Evolutionary conservation across 2,329 filamentous ascomycete species (phyloP), one percentile per base, ranked within the genome.

Genomic region (Waltergamsia citrina): DNA sequence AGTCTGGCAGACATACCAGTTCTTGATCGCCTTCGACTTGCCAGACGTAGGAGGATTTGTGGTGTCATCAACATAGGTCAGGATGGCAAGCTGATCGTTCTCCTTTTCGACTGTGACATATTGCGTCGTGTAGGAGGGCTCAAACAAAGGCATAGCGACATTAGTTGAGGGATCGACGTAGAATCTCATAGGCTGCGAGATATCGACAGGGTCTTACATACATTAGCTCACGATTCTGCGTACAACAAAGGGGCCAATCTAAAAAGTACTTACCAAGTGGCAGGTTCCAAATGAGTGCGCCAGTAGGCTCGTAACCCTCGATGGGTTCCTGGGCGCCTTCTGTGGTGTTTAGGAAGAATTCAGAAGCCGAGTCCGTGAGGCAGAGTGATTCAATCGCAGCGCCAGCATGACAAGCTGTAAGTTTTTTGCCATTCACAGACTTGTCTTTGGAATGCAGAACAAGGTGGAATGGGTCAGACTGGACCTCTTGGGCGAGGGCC

Each of bases 391-490:
- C 41, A 18, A 45, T 43, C 22, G 38, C 43, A 15, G 45, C 43
- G 14, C 45, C 45, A 14, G 29, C 28, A 29, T 48, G 45, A 31
- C 45, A 48, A 9, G 41, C 24, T 9, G 29, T 15, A 20, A 48
- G 22, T 14, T 30, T 17, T 16, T 34, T 25, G 29, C 40, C 42
- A 25, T 48, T 22, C 33, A 46, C 33, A 4, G 32, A 24, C 33
- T 39, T 35, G 35, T 41, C 33, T 11, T 30, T 21, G 11, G 42
- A 41, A 29, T 29, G 19, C 24, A 46, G 15, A 27, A 40, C 23
- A n/a, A 46, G 32, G 19, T 43, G 36, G 40, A 48, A 46, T 15
- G 45, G 42, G 35, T 38, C 37, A 19, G 45, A 48, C 35, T 43
- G 40, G 22, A 43, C 19, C 7, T 39, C 20, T 22, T 29, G 25